Conservation (phyloP, 1,284 basidiomycete species). For the Mycena citricolor region DNA sequence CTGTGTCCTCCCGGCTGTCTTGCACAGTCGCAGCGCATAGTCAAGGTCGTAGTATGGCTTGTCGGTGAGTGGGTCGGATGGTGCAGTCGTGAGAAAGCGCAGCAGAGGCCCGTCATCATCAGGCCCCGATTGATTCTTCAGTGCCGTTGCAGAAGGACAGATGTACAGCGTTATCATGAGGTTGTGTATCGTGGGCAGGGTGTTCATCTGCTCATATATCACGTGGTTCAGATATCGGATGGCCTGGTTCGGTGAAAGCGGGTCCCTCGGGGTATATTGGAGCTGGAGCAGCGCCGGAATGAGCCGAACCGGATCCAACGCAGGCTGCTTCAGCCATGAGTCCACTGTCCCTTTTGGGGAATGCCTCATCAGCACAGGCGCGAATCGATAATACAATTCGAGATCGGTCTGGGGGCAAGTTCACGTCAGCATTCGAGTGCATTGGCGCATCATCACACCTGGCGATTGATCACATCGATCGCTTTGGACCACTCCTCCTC, state of each 20-base stretch:
- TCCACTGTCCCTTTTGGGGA: constrained; percentile 89
- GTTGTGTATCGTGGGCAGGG: constrained; percentile 90
- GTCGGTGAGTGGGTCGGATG: constrained; percentile 78
- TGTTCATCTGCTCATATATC: constrained; percentile 78
- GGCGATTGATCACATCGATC: constrained; percentile 83
- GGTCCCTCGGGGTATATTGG: constrained; percentile 68
- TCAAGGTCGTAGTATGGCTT: constrained; percentile 96
- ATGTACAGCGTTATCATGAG: constrained; percentile 88
- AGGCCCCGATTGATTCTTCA: constrained; percentile 24
- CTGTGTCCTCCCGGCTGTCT: constrained; percentile 77
- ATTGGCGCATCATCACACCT: constrained; percentile 51
- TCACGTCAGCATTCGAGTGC: constrained; percentile 13
- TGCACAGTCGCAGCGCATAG: constrained; percentile 92
- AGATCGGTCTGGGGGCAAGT: constrained; percentile 54
- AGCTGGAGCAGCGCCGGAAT: constrained; percentile 88
- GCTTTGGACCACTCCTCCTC: constrained; percentile 93
- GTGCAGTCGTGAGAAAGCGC: constrained; percentile 83
- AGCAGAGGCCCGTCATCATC: constrained; percentile 82
- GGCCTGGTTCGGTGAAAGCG: constrained; percentile 77
- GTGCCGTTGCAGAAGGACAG: constrained; percentile 40
- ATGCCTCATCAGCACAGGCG: constrained; percentile 84
- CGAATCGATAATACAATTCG: constrained; percentile 94
- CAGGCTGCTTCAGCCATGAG: constrained; percentile 83
- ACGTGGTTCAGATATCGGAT: constrained; percentile 87
- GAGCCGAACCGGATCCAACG: constrained; percentile 81